phyloP scores from a whole-genome alignment of 768 basidiomycete species.

The Rhodosporidiobolus odoratus region DNA sequence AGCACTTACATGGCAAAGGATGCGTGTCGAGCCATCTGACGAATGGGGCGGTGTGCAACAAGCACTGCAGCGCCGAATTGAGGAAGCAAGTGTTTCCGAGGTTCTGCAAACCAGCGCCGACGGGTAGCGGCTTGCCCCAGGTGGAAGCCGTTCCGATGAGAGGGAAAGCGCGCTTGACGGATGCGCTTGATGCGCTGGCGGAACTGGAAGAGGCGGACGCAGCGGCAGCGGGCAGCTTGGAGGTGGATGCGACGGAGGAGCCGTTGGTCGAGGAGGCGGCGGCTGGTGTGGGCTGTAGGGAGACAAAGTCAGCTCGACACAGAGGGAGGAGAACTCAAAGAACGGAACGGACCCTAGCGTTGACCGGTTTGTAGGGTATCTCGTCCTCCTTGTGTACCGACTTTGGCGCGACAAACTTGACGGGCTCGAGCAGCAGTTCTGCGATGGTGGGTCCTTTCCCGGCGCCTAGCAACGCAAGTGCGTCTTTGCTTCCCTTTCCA shows the following conservation, averaged over 20 bases:
- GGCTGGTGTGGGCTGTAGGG: too few relatives aligned
- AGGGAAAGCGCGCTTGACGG: slow-evolving; percentile 13
- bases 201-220: background rate
- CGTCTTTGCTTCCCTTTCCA: background rate
- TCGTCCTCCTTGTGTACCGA: background rate
- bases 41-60: slow-evolving; percentile 86
- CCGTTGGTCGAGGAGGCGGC: background rate
- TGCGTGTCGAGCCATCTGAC: slow-evolving; percentile 48
- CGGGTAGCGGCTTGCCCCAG: slow-evolving; percentile 21
- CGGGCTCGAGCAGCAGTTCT: slow-evolving; percentile 22
- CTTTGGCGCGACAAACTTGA: slow-evolving; percentile 19
- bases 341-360: slow-evolving; percentile 12
- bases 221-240: background rate
- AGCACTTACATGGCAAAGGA: background rate
- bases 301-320: background rate
- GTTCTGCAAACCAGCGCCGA: slow-evolving; percentile 39
- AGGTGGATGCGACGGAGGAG: slow-evolving; percentile 12
- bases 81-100: slow-evolving; percentile 63
- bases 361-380: slow-evolving; percentile 37
- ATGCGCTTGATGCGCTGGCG: background rate
- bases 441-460: slow-evolving; percentile 19
- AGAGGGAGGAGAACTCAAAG: background rate
- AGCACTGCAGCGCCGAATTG: slow-evolving; percentile 88
- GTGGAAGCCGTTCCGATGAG: slow-evolving; percentile 20
- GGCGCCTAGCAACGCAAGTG: background rate